A percentile compares a stretch with the other conserved stretches of the same genome.
Conservation (phyloP, 805 yeast species). For the Ogataea nonfermentans region DNA sequence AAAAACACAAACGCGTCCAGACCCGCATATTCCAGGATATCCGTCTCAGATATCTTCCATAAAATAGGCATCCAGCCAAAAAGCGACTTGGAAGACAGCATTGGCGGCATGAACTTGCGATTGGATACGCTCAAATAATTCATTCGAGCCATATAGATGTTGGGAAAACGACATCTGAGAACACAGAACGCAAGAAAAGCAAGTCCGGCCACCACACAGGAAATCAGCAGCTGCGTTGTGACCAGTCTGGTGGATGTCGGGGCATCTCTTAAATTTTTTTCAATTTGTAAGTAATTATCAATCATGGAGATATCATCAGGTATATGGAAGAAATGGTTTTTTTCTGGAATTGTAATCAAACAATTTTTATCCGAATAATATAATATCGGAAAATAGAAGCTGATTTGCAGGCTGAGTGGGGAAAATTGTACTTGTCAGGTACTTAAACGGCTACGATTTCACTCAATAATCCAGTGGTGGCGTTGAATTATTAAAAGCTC, state of each 20-base stretch:
- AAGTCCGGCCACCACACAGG: constrained; percentile 60
- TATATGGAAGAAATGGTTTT: neutral
- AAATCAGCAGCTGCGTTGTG: constrained; percentile 72
- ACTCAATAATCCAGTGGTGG: neutral
- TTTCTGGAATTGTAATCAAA: neutral
- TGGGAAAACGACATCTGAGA: constrained; percentile 71
- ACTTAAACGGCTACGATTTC: neutral
- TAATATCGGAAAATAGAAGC: constrained; percentile 3
- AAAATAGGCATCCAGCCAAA: constrained; percentile 83
- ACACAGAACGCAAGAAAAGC: constrained; percentile 72
- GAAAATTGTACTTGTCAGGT: neutral
- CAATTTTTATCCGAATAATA: constrained; percentile 4
- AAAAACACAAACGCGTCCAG: constrained; percentile 90
- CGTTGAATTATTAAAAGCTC: neutral
- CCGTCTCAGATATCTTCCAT: constrained; percentile 63
- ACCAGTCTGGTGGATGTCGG: constrained; percentile 51
- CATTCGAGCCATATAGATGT: constrained; percentile 78
- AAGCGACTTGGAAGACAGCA: constrained; percentile 51
- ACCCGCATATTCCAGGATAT: constrained; percentile 86
- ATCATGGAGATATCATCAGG: constrained; percentile 12
- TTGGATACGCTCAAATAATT: constrained; percentile 40
- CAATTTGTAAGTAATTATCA: constrained; percentile 17
- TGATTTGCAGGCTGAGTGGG: neutral
- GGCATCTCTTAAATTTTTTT: constrained; percentile 32
- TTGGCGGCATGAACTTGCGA: constrained; percentile 53